phyloP scores from a whole-genome alignment of 148 eudicot genomes.

The Amaranthus palmeri region DNA sequence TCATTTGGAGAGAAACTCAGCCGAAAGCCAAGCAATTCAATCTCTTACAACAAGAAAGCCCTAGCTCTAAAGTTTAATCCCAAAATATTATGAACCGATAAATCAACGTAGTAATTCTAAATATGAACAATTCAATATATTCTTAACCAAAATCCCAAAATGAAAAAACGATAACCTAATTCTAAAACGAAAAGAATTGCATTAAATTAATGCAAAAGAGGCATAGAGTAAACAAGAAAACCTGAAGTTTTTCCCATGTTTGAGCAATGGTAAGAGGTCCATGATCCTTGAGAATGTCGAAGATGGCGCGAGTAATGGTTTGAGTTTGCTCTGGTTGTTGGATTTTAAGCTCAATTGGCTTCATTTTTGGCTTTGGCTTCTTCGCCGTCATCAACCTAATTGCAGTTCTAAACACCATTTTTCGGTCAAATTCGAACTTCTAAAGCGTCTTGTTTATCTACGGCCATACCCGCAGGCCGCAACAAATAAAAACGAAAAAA shows the following conservation, averaged over 20 bases:
- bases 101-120: too few species aligned
- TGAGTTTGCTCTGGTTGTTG: constrained; percentile 76
- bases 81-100: too few species aligned
- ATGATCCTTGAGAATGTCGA: constrained; percentile 77
- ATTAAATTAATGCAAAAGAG: background rate
- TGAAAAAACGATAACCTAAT: background rate
- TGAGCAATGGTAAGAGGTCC: constrained; percentile 83
- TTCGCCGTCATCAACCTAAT: constrained; percentile 48
- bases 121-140: too few species aligned
- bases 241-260: constrained; percentile 81
- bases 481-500: too few species aligned
- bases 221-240: constrained; percentile 12
- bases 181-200: background rate
- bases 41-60: too few species aligned
- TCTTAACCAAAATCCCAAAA: background rate
- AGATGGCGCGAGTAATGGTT: constrained; percentile 70
- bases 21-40: too few species aligned
- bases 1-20: too few species aligned
- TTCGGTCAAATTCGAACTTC: background rate
- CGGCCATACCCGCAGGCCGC: too few species aligned
- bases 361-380: constrained; percentile 87
- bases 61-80: too few species aligned
- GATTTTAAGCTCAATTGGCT: constrained; percentile 55
- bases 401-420: constrained; percentile 54
- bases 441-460: background rate